Conservation (phyloP, 2,329 filamentous ascomycete genomes). For the Pyrenophora seminiperda region DNA sequence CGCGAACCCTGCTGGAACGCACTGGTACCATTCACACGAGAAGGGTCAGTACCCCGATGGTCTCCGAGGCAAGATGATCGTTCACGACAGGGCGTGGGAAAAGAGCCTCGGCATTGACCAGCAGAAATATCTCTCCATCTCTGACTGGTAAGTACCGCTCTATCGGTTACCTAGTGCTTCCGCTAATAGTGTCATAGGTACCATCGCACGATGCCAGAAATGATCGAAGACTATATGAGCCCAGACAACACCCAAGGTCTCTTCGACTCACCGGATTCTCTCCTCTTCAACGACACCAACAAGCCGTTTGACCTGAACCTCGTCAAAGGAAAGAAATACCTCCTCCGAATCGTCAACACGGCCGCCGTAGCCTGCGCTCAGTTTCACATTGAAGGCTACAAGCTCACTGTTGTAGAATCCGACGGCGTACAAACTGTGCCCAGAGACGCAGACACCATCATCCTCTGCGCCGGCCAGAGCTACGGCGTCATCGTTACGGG, state of each 20-base stretch:
- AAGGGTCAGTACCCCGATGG: constrained; percentile 50
- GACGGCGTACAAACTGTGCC: constrained; percentile 49
- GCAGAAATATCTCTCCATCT: constrained; percentile 10
- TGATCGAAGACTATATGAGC: constrained; percentile 52
- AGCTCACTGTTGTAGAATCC: constrained; percentile 24
- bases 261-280: constrained; percentile 9
- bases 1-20: constrained; percentile 56
- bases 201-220: constrained; percentile 15
- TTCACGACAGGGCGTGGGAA: constrained; percentile 49
- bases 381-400: constrained; percentile 51
- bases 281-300: constrained; percentile 15
- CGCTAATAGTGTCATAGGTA: constrained; percentile 8
- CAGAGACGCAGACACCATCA: constrained; percentile 46
- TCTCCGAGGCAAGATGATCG: constrained; percentile 46
- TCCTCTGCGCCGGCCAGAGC: constrained; percentile 38
- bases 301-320: constrained; percentile 38
- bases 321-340: constrained; percentile 61
- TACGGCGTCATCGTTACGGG: constrained; percentile 30
- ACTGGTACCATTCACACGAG: constrained; percentile 71
- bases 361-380: constrained; percentile 51
- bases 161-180: constrained; percentile 24
- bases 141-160: constrained; percentile 6
- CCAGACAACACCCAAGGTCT: constrained; percentile 46
- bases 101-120: constrained; percentile 43
- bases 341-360: constrained; percentile 68